These are phyloP conservation scores for Fagopyrum homotropicum DNA, from an alignment of 148 eudicot genomes.

Conservation along the genomic window DNA sequence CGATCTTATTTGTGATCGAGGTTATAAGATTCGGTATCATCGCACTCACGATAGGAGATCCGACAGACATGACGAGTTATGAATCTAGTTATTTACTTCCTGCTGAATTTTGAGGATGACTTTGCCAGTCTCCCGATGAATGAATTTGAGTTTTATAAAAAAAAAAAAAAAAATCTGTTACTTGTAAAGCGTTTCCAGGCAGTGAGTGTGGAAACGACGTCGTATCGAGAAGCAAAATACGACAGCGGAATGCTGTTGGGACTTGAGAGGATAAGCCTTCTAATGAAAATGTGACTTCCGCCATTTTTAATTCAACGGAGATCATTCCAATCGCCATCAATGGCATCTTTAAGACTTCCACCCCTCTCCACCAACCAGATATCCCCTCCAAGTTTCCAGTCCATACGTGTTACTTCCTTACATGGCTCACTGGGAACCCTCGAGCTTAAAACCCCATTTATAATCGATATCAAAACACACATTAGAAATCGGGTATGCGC, in stretches of 20 bases:
- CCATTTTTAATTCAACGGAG: neutral
- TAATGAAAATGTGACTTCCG: neutral
- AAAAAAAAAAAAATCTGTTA: no score
- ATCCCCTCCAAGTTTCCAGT: slow-evolving; percentile 14
- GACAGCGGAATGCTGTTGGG: neutral
- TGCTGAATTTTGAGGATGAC: no score
- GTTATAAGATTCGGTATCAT: no score
- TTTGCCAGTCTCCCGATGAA: no score
- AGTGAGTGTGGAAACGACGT: neutral
- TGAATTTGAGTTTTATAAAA: no score
- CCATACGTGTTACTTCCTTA: slow-evolving; percentile 11
- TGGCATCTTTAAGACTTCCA: slow-evolving; percentile 26
- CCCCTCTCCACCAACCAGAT: slow-evolving; percentile 15
- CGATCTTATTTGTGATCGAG: no score
- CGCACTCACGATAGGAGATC: no score
- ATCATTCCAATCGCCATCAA: slow-evolving; percentile 14
- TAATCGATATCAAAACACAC: slow-evolving; percentile 12
- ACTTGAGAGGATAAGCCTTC: neutral
- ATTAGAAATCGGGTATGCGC: slow-evolving; percentile 26
- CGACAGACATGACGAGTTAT: no score
- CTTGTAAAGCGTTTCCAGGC: no score
- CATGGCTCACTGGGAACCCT: slow-evolving; percentile 18
- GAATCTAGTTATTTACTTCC: no score
- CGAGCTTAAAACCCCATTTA: slow-evolving; percentile 17
- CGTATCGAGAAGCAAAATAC: neutral